Evolutionary conservation across 2,329 filamentous ascomycete genomes (phyloP), one percentile per base, ranked within the genome.

Genomic region (Fusarium camptoceras): DNA sequence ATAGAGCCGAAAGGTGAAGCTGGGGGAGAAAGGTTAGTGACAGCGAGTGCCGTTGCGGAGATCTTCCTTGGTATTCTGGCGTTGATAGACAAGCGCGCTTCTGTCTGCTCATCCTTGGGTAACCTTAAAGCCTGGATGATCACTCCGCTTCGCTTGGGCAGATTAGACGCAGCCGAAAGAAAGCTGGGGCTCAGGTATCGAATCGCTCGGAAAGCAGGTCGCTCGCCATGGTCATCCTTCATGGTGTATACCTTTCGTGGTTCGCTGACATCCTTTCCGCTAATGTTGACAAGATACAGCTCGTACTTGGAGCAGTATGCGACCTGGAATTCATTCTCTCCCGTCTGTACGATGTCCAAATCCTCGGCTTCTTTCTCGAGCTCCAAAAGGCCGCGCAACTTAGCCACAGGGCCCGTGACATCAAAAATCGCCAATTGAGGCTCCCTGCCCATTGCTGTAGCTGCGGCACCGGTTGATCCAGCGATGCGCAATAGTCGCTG

Each of bases 391-490:
- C 85, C 86, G 73, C 83, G 82, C 49, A 79, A 65, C 73, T 82
- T 86, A 61, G 85, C 85, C 14, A 66, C 55, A 37, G 81, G 86
- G 37, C 82, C 87, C 2, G 83, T 81, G 3, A 83, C 82, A 76
- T 92, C 88, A 77, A 97, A 97, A 43, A 97, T 81, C 27, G 93
- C 91, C 65, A 98, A 87, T 81, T 98, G 92, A 15, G 91, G 88
- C 49, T 91, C 84, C 64, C 89, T 89, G 22, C 92, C 90, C 68
- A 97, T 83, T 28, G 92, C 93, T 1, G 94, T 94, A 12, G 94
- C 91, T 64, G 92, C 89, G 15, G 89, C 94, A 63, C 92, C 94
- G 41, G 97, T 84, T 64, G 93, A 87, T 44, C 87, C 86, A 39
- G 85, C 85, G 43, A 91, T 76, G 71, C 88, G 85, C 74, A 89